These are phyloP conservation scores for Russula sp. DNA, from an alignment of 768 basidiomycete species.

Conservation along the genomic window DNA sequence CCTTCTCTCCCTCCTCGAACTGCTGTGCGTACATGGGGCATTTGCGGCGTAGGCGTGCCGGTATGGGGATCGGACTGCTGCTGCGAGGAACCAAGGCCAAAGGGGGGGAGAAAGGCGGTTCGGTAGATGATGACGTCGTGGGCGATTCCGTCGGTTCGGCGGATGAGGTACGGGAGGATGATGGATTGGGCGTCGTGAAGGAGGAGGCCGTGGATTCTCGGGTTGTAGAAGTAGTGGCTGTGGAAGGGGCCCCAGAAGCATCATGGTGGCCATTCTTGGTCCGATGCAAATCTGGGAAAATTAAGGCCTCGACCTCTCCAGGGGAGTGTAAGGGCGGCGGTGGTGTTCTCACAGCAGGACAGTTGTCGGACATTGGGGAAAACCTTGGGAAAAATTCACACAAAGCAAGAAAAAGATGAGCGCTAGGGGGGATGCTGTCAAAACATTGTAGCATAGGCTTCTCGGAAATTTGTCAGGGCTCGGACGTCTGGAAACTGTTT, in stretches of 20 bases:
- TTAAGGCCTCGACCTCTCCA: background rate
- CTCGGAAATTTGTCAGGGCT: background rate
- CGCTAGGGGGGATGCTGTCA: background rate
- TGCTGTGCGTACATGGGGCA: constrained; percentile 5
- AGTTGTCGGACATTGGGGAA: constrained; percentile 10
- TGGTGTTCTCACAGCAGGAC: constrained; percentile 1
- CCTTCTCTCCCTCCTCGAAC: background rate
- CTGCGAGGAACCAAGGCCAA: background rate
- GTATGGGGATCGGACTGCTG: constrained; percentile 7
- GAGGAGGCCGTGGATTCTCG: constrained; percentile 10
- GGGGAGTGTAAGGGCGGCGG: background rate
- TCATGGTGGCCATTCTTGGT: background rate
- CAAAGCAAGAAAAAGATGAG: constrained; percentile 1
- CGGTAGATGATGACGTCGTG: background rate
- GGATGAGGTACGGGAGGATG: constrained; percentile 12
- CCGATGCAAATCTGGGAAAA: constrained; percentile 6
- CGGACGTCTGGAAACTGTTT: background rate
- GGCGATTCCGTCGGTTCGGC: background rate
- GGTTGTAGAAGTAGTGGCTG: background rate
- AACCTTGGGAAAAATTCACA: background rate
- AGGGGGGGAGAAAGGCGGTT: background rate
- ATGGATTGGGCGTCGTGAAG: background rate
- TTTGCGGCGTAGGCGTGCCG: constrained; percentile 15
- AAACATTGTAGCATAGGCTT: constrained; percentile 3
- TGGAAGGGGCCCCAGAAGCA: background rate